phyloP scores from a whole-genome alignment of 768 basidiomycete genomes.

The Cantharellus cinnabarinus region DNA sequence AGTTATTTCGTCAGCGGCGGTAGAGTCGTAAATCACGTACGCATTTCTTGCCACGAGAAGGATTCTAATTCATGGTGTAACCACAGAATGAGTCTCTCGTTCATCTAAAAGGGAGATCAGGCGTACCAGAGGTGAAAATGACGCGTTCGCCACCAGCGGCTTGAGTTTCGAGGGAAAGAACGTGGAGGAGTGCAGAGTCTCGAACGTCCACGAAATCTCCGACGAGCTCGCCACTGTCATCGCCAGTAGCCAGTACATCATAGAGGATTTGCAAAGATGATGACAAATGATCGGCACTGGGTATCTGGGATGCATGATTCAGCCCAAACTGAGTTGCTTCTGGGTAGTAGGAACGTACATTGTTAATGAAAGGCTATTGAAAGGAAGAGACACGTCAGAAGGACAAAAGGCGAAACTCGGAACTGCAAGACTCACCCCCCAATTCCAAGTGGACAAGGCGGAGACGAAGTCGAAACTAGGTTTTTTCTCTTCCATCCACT shows the following conservation, averaged over 20 bases:
- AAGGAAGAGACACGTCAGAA: no score
- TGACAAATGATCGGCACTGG: background rate
- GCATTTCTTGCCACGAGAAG: background rate
- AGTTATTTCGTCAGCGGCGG: no score
- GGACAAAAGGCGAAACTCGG: no score
- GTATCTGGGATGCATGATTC: background rate
- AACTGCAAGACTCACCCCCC: no score
- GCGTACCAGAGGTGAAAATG: background rate
- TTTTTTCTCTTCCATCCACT: slow-evolving; percentile 9
- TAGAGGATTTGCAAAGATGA: background rate
- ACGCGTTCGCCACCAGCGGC: slow-evolving; percentile 11
- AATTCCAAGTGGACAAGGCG: background rate
- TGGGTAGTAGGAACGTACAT: background rate
- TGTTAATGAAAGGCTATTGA: background rate
- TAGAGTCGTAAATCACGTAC: no score
- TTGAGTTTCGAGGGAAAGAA: slow-evolving; percentile 9
- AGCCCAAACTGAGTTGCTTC: background rate
- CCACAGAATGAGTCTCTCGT: no score
- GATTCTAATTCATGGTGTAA: background rate
- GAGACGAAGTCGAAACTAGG: slow-evolving; percentile 5
- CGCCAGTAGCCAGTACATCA: background rate
- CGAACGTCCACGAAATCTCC: slow-evolving; percentile 14
- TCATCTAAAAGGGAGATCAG: background rate
- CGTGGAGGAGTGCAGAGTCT: slow-evolving; percentile 14
- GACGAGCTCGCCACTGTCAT: background rate